These are phyloP conservation scores for Apiospora malaysiana DNA, from an alignment of 2,329 filamentous ascomycete genomes.

Conservation along the genomic window DNA sequence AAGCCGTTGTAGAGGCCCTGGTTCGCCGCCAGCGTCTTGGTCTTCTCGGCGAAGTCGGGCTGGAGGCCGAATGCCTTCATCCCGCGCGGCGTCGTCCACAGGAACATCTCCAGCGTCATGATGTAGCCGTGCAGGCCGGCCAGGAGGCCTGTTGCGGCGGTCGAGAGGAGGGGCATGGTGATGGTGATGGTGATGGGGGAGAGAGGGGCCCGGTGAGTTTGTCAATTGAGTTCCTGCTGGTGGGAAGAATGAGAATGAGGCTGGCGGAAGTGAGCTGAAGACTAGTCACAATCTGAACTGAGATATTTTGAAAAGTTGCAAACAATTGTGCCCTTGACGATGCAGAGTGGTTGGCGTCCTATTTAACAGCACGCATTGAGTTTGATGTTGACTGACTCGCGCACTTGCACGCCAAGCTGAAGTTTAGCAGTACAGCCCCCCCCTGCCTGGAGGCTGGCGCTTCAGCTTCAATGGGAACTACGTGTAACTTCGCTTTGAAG, in stretches of 20 bases:
- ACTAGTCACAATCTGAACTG: background rate
- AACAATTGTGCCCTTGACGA: background rate
- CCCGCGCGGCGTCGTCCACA: conserved; percentile 21
- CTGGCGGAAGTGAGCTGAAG: background rate
- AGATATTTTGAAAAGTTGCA: background rate
- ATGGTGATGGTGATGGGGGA: background rate
- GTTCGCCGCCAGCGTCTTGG: conserved; percentile 19
- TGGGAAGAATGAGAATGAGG: too few species aligned
- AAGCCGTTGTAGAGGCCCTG: conserved; percentile 22
- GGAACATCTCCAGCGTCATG: conserved; percentile 21
- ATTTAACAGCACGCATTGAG: background rate
- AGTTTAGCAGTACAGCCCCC: too few species aligned
- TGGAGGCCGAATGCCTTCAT: conserved; percentile 13
- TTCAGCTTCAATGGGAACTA: too few species aligned
- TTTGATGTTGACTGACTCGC: background rate
- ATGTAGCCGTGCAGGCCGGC: conserved; percentile 21
- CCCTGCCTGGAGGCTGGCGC: too few species aligned
- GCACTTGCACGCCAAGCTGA: background rate
- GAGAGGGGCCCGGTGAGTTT: background rate
- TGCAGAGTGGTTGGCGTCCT: background rate
- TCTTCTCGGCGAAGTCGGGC: conserved; percentile 22
- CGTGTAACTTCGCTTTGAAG: background rate
- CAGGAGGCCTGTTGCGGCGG: conserved; percentile 17
- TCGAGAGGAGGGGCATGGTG: conserved; percentile 16
- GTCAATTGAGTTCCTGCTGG: background rate